Evolutionary conservation across 1,284 basidiomycete genomes (phyloP), one percentile per base, ranked within the genome.

Genomic region (Trichosporon sp.): DNA sequence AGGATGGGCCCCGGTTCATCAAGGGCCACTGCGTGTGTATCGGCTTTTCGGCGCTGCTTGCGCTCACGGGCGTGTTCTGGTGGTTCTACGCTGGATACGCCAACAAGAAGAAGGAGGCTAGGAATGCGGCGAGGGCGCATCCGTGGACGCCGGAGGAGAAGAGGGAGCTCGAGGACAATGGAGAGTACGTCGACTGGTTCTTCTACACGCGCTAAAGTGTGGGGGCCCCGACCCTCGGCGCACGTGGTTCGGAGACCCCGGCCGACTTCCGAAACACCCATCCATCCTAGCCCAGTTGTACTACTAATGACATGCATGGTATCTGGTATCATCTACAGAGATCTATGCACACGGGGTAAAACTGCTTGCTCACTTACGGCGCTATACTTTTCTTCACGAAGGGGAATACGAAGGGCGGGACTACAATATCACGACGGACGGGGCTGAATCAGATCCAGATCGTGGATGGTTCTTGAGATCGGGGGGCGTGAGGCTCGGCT

Each of bases 181-280:
- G 78, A 16, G 78, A 79, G 66, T 65, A 75, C 61, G 75, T 76
- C 66, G 78, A 79, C 66, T 79, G 78, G 78, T 79, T 79, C 76
- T 71, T 72, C 54, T 78, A 79, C 74, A 74, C 74, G 56, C 72
- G 72, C 63, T 78, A 77, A 70, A 46, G 10, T 2, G 5, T 11
- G 11, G 43, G n/a, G n/a, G n/a, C n/a, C n/a, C n/a, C n/a, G n/a
- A n/a, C n/a, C n/a, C n/a, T n/a, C n/a, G n/a, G n/a, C n/a, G n/a
- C n/a, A n/a, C n/a, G n/a, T n/a, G n/a, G n/a, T n/a, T n/a, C n/a
- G n/a, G n/a, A n/a, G n/a, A n/a, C n/a, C n/a, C n/a, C n/a, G n/a
- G n/a, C n/a, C n/a, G n/a, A n/a, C n/a, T n/a, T n/a, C n/a, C n/a
- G n/a, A n/a, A n/a, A n/a, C n/a, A n/a, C n/a, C n/a, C n/a, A n/a